Evolutionary conservation across 2,329 filamentous ascomycete genomes (phyloP).

Genomic region (Penicillium sp.): DNA sequence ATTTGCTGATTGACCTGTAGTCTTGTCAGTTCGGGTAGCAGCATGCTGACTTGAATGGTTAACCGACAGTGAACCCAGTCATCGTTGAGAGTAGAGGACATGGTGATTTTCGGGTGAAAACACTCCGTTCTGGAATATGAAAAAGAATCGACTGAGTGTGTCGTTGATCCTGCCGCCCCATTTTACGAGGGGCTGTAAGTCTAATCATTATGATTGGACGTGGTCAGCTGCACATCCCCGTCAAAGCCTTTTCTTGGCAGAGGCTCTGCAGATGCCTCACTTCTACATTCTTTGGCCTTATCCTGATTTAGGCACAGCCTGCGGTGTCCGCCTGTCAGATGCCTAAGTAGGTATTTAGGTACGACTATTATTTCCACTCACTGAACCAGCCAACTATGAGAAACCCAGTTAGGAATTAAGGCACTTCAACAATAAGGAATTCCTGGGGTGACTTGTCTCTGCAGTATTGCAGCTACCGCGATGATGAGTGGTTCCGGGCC

Average conservation of each 20-base stretch:
- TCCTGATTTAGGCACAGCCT: no score
- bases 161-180: not conserved
- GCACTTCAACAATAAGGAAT: no score
- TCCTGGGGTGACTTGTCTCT: no score
- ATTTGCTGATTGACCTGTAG: conserved; percentile 1
- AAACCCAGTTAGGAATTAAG: no score
- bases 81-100: not conserved
- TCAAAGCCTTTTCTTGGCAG: not conserved
- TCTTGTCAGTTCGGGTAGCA: not conserved
- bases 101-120: not conserved
- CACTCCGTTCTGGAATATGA: no score
- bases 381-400: no score
- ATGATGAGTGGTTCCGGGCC: no score
- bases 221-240: not conserved
- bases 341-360: no score
- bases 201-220: not conserved
- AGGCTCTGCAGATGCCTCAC: not conserved
- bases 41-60: not conserved
- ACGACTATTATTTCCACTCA: no score
- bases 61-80: not conserved
- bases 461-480: no score
- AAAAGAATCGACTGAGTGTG: not conserved
- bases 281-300: no score
- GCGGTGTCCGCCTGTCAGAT: no score
- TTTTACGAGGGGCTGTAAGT: not conserved